Evolutionary conservation across 1,284 basidiomycete species (phyloP).

Genomic region (Schizopora paradoxa): DNA sequence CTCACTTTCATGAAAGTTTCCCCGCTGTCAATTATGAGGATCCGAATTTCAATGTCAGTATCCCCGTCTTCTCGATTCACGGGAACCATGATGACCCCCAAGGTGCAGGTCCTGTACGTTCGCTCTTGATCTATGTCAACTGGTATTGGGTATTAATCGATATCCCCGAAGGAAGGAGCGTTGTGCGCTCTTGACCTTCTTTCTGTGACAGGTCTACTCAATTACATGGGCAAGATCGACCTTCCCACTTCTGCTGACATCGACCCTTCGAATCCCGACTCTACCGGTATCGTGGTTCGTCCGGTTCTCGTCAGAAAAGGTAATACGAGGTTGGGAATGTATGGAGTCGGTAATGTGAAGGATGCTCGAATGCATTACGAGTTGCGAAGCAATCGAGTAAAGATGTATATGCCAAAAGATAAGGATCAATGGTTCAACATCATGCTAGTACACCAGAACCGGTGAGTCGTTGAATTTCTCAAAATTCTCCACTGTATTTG

Average conservation of each 20-base stretch:
- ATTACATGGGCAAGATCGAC: slow-evolving; percentile 94
- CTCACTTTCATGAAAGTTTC: slow-evolving; percentile 56
- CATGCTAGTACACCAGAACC: slow-evolving; percentile 91
- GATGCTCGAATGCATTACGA: slow-evolving; percentile 97
- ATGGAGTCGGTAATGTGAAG: slow-evolving; percentile 96
- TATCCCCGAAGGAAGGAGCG: slow-evolving; percentile 74
- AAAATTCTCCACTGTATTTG: slow-evolving; percentile 5
- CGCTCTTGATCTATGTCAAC: slow-evolving; percentile 3
- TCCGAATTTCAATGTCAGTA: slow-evolving; percentile 88
- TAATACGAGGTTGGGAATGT: slow-evolving; percentile 79
- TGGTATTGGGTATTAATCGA: slow-evolving; percentile 5
- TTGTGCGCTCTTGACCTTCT: slow-evolving; percentile 93
- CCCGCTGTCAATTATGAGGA: slow-evolving; percentile 98
- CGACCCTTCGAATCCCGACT: slow-evolving; percentile 52
- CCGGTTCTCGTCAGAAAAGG: slow-evolving; percentile 92
- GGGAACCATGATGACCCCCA: slow-evolving; percentile 99
- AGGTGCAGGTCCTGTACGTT: slow-evolving; percentile 80
- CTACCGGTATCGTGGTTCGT: slow-evolving; percentile 78
- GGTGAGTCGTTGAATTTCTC: slow-evolving; percentile 48
- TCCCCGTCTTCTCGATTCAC: slow-evolving; percentile 98
- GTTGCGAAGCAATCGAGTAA: slow-evolving; percentile 86
- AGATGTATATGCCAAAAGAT: slow-evolving; percentile 92
- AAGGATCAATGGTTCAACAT: slow-evolving; percentile 95
- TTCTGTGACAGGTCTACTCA: slow-evolving; percentile 89
- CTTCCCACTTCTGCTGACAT: slow-evolving; percentile 52